phyloP scores from a whole-genome alignment of 805 yeast genomes.

The Kluyveromyces wickerhamii region DNA sequence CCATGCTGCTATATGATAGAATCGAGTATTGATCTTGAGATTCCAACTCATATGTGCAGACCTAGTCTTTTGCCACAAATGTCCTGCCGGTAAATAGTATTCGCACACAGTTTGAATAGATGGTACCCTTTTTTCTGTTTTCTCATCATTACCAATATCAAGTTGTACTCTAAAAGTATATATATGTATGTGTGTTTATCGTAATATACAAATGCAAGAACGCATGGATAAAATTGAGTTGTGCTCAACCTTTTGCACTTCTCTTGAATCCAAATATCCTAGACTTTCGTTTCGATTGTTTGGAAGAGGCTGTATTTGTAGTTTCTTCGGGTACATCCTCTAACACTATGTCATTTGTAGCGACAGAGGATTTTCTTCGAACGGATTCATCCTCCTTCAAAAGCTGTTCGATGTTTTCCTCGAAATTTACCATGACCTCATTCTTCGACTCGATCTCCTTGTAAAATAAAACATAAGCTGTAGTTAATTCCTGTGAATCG shows the following conservation, averaged over 20 bases:
- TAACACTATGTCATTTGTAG: slow-evolving; percentile 6
- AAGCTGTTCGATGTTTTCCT: slow-evolving; percentile 17
- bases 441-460: slow-evolving; percentile 38
- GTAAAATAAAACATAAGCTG: slow-evolving; percentile 87
- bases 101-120: too few relatives aligned
- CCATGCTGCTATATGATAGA: slow-evolving; percentile 45
- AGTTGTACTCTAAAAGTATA: too few relatives aligned
- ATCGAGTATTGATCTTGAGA: too few relatives aligned
- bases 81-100: too few relatives aligned
- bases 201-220: too few relatives aligned
- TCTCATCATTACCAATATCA: too few relatives aligned
- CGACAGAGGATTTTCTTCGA: slow-evolving; percentile 6
- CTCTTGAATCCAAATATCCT: slow-evolving; percentile 21
- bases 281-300: slow-evolving; percentile 18
- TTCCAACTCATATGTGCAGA: too few relatives aligned
- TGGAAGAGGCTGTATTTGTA: slow-evolving; percentile 6
- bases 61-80: too few relatives aligned
- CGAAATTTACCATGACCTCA: slow-evolving; percentile 7
- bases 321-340: slow-evolving; percentile 13
- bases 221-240: too few relatives aligned
- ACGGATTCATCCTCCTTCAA: slow-evolving; percentile 20
- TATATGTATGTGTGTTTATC: too few relatives aligned
- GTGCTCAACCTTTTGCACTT: background rate
- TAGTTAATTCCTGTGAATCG: slow-evolving; percentile 76
- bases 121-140: too few relatives aligned